Base-by-base conservation (phyloP, 2,329 filamentous ascomycete species). In the Apiospora pterosperma region DNA sequence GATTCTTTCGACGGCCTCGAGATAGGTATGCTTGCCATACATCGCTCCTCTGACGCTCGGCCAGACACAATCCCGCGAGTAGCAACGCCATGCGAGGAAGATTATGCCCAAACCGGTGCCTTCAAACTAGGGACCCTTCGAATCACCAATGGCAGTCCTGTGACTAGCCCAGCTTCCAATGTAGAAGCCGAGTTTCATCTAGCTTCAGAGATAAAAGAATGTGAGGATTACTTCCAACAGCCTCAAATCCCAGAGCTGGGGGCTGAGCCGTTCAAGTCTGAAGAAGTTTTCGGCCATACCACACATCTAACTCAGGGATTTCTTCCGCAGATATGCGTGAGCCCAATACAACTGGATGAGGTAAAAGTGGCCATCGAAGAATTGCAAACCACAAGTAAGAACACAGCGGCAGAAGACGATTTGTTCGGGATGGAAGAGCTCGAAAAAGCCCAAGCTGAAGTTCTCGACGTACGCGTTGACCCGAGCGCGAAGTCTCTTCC, bases 91-190 rank as follows among this genome's bases (percentile, higher is more conserved):
- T 82, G 77, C 44, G 86, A 88, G 28, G 74, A 79, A 34, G 82
- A 85, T n/a, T 89, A 89, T 69, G 80, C 80, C 65, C 85, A 88
- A 58, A 82, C 87, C 36, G 88, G 88, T 3, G 85, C 81, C 12
- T 89, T 88, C 71, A 88, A 87, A 71, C 82, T 88, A 62, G 88
- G 88, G 2, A 86, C 86, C 1, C 71, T 90, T 61, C 83, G 85
- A 39, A 89, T 90, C 64, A 88, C 80, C 25, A 90, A 90, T 73
- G 87, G 86, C 16, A 85, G 82, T 64, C 87, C 88, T 2, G 74
- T 75, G 16, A 75, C 77, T n/a, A 86, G 82, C 59, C 76, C 80
- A 16, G 64, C 68, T n/a, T 55, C 48, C n/a, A 16, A 69, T 58
- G 38, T 58, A 39, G 63, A 64, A 52, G 62, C 66, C 21, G 48